Conservation (phyloP, 768 basidiomycete genomes). For the Boletus rubroflammeus region DNA sequence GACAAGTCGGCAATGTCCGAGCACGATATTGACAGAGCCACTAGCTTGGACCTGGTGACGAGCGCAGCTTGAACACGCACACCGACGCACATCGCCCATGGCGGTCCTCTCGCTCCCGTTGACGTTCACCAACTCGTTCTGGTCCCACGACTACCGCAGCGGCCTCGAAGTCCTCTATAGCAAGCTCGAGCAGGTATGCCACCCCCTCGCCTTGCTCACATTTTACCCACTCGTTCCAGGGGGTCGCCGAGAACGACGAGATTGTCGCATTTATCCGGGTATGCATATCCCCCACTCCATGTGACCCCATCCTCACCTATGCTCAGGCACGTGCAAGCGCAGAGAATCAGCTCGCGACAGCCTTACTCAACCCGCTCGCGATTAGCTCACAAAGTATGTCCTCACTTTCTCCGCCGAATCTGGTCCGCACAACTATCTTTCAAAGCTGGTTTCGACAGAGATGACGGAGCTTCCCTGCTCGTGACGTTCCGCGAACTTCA, state of each 20-base stretch:
- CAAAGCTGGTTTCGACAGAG: constrained; percentile 69
- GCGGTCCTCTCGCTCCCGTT: constrained; percentile 87
- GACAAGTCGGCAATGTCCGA: constrained; percentile 32
- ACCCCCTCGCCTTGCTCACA: background rate
- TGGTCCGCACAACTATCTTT: constrained; percentile 8
- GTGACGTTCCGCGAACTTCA: constrained; percentile 80
- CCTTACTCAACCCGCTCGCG: constrained; percentile 50
- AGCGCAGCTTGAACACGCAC: constrained; percentile 11
- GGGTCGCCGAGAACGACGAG: constrained; percentile 79
- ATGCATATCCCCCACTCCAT: constrained; percentile 23
- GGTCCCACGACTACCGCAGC: constrained; percentile 85
- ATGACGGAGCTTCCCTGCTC: constrained; percentile 81
- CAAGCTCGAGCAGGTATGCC: constrained; percentile 72
- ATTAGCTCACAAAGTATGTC: constrained; percentile 48
- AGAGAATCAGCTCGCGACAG: constrained; percentile 60
- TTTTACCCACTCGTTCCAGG: constrained; percentile 43
- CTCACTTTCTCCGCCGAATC: background rate
- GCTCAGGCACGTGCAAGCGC: constrained; percentile 69
- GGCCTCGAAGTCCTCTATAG: constrained; percentile 76
- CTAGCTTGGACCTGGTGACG: constrained; percentile 1
- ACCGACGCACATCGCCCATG: constrained; percentile 43
- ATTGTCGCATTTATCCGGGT: constrained; percentile 81
- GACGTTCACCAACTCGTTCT: constrained; percentile 89
- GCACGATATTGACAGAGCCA: background rate
- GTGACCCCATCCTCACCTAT: constrained; percentile 7